A percentile compares a stretch with the other conserved stretches of the same genome.
Evolutionary conservation across 2,329 filamentous ascomycete genomes (phyloP).

Genomic region (Ophiostoma australiae): DNA sequence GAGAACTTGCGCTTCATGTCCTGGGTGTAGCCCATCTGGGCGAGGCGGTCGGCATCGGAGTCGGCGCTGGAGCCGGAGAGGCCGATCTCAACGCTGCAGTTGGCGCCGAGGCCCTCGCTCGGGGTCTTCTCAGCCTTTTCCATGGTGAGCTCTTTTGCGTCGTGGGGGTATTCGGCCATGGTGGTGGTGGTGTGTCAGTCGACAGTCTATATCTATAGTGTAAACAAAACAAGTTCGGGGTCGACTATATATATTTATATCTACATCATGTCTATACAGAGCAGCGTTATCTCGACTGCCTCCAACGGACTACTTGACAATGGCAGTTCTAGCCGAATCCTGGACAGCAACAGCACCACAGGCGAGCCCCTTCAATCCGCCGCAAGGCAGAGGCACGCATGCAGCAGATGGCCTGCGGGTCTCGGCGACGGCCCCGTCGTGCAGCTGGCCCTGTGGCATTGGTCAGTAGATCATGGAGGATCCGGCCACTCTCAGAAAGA

Average conservation of each 20-base stretch:
- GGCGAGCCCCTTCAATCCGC: neutral
- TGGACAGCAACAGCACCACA: neutral
- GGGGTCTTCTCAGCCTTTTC: neutral
- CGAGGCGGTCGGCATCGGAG: constrained; percentile 13
- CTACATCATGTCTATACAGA: too few species aligned
- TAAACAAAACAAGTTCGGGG: too few species aligned
- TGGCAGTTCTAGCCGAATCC: neutral
- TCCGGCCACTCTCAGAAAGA: neutral
- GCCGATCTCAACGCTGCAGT: neutral
- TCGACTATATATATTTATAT: neutral
- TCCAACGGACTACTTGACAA: neutral
- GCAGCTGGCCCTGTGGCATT: neutral
- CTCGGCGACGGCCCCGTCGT: neutral
- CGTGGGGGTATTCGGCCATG: neutral
- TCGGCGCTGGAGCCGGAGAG: neutral
- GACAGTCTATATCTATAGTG: neutral
- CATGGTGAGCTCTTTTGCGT: neutral
- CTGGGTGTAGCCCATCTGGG: constrained; percentile 23
- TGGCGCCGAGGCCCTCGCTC: neutral
- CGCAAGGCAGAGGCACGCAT: neutral
- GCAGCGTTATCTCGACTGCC: neutral
- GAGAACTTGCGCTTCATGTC: constrained; percentile 24
- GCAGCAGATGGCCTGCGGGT: neutral
- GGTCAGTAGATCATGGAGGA: too few species aligned
- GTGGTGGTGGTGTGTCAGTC: neutral